Base-by-base conservation (phyloP, 805 yeast species). In the Wickerhamiella dianesei region DNA sequence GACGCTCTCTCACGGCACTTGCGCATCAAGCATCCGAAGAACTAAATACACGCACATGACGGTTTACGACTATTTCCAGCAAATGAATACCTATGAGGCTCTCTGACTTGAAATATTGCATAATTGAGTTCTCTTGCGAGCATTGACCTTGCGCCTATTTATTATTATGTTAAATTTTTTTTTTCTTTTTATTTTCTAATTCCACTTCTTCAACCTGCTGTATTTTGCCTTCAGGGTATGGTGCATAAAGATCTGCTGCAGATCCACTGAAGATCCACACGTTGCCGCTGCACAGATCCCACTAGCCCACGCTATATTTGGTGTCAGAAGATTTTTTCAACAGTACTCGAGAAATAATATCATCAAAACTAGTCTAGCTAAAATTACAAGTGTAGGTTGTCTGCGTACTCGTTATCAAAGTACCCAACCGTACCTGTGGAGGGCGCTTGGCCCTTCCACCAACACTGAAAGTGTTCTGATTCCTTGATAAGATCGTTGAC, bases 1-100 rank as follows among this genome's bases (percentile, higher is more conserved):
- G 98, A 89, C 65, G 96, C 98, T 1, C 72, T 89, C 52, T 84
- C 95, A 16, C 78, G 96, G 62, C 98, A 89, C 64, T 79, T 88
- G 51, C 79, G 94, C 57, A 89, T 87, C 41, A 87, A 92, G 68
- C 97, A 88, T 67, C 82, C 82, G 5, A 43, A 41, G 29, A 35
- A 20, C 21, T 37, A 16, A 4, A 4, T 25, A 6, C 6, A 25
- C 12, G 9, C 6, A 12, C 6, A 25, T 25, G 32, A n/a, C n/a
- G n/a, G n/a, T n/a, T n/a, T n/a, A n/a, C 40, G 16, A 21, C 14
- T 14, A 29, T 14, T 43, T 37, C 41, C 21, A 45, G 35, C 36
- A 43, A 39, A 18, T 22, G 18, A 25, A 13, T 32, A 29, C 17
- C 17, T 44, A 32, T 48, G 20, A 21, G 21, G n/a, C 17, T 25